Conservation (phyloP, 306 rosid species). For the Quercus agrifolia region DNA sequence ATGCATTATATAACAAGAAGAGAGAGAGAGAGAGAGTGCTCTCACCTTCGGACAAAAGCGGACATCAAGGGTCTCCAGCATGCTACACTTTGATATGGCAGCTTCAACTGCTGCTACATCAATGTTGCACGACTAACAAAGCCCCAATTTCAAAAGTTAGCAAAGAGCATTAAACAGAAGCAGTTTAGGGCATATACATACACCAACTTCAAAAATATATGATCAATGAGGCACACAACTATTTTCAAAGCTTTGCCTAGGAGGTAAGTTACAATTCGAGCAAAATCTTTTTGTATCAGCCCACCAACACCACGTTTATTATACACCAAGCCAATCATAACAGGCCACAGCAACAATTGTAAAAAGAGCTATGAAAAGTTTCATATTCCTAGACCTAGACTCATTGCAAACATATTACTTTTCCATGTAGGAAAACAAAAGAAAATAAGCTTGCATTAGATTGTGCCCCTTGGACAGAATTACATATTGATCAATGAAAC, state of each 20-base stretch:
- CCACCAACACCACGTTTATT: too few relatives aligned
- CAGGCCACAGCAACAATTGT: too few relatives aligned
- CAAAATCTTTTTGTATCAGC: too few relatives aligned
- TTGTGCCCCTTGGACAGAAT: not conserved
- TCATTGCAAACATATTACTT: not conserved
- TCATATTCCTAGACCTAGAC: too few relatives aligned
- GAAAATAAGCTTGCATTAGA: not conserved
- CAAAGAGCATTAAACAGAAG: not conserved
- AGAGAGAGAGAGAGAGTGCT: not conserved
- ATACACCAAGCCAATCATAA: too few relatives aligned
- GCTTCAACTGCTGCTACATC: conserved; percentile 78
- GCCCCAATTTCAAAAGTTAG: conserved; percentile 2
- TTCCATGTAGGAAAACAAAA: not conserved
- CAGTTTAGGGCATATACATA: not conserved
- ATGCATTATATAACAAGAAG: not conserved
- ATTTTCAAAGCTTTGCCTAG: too few relatives aligned
- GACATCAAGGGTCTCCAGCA: conserved; percentile 97
- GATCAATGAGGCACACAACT: too few relatives aligned
- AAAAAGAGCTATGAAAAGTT: too few relatives aligned
- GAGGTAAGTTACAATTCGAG: too few relatives aligned
- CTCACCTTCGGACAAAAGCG: conserved; percentile 93
- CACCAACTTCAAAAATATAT: not conserved
- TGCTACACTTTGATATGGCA: conserved; percentile 76
- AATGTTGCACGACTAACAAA: conserved; percentile 78
- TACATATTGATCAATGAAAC: too few relatives aligned